A percentile compares a stretch with the other conserved stretches of the same genome.
Evolutionary conservation across 164 flowering plant genomes (phyloP).

Genomic region (grape (Vitis vinifera)): ASM3070453v1 NC_081808.1:19756001-19756500

Average conservation of each 20-base stretch:
- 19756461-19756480: not conserved
- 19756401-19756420: too few relatives aligned
- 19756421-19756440: not conserved
- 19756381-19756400: too few relatives aligned
- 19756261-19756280: slow-evolving; percentile 37
- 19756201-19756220: slow-evolving; percentile 74
- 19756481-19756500: not conserved
- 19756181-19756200: slow-evolving; percentile 70
- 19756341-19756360: not conserved
- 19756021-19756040: too few relatives aligned
- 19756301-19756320: not conserved
- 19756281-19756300: slow-evolving; percentile 1
- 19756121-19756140: not conserved
- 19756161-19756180: slow-evolving; percentile 74
- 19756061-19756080: not conserved
- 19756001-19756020: too few relatives aligned
- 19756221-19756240: slow-evolving; percentile 87
- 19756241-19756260: slow-evolving; percentile 71
- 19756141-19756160: slow-evolving; percentile 64
- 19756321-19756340: not conserved
- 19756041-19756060: not conserved
- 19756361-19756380: not conserved
- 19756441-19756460: not conserved
- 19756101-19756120: not conserved
- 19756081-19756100: too few relatives aligned